Evolutionary conservation across 768 basidiomycete genomes (phyloP).

Genomic region (Leccinum truebloodii): DNA sequence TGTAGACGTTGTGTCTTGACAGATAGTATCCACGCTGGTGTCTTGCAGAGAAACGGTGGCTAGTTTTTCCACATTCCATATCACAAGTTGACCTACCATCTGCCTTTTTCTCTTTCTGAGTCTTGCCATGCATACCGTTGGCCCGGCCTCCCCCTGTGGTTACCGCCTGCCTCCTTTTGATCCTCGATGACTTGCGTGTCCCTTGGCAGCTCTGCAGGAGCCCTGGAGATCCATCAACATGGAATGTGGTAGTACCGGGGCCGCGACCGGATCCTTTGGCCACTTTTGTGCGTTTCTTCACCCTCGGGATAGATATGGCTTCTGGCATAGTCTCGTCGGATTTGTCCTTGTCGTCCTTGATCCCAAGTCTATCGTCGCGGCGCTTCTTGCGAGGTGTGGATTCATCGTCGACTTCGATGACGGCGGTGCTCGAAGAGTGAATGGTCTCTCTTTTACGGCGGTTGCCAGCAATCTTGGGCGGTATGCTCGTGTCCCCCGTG

Average conservation of each 20-base stretch:
- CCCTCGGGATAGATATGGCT: conserved; percentile 8
- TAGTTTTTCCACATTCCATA: not conserved
- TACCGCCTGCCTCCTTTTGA: conserved; percentile 15
- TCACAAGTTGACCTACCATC: not conserved
- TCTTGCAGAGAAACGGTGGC: not conserved
- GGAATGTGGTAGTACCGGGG: conserved; percentile 14
- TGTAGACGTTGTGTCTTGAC: not conserved
- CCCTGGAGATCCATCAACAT: conserved; percentile 38
- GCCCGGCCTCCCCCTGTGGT: conserved; percentile 11
- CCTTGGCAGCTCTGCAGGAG: conserved; percentile 3
- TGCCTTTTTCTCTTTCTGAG: conserved; percentile 8
- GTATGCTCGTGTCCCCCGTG: conserved; percentile 2
- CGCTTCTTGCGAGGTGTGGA: conserved; percentile 22
- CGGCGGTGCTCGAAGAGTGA: conserved; percentile 3
- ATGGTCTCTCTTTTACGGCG: conserved; percentile 30
- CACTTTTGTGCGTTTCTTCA: conserved; percentile 38
- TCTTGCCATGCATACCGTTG: conserved; percentile 31
- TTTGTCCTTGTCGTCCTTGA: conserved; percentile 1
- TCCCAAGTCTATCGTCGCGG: conserved; percentile 9
- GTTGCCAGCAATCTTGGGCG: conserved; percentile 21
- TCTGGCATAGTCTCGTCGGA: not conserved
- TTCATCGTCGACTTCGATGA: conserved; percentile 18
- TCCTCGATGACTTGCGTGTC: conserved; percentile 20
- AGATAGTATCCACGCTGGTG: not conserved
- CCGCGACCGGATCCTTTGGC: conserved; percentile 35